Evolutionary conservation across 305 asterid genomes (phyloP), one percentile per base, ranked within the genome.

Genomic region (Withania somnifera): DNA sequence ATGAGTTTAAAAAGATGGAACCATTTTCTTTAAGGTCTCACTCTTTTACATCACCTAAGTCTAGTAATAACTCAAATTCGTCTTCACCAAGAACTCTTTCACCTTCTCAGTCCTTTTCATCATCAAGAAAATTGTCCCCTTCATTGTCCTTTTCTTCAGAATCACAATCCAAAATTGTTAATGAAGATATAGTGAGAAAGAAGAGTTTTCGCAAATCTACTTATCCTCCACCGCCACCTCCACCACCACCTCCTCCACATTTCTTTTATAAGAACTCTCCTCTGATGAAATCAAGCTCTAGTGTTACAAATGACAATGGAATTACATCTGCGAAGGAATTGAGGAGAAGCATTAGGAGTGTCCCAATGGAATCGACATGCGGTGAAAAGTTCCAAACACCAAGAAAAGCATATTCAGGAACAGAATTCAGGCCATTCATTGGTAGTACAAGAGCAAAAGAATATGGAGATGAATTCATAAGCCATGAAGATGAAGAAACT

Each of bases 201-300:
- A 92, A 82, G 82, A 81, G 50, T 11, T 57, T 73, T 22, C 24
- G 78, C 51, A 38, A 83, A 7, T 67, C 84, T 30, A 68, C 89
- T 28, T 85, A 88, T 0, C 88, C 97, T 0, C 89, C 92, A 0
- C 83, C 85, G 0, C 83, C 88, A 15, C 87, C 90, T 0, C 89
- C 91, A 0, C 94, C 92, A 0, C 92, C 91, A 0, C 95, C 94
- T 0, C 92, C 93, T 0, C 88, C 90, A 54, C 85, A 19, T 67
- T 84, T 56, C 82, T 77, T 7, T 82, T 83, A 13, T 90, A 85
- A 79, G 64, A 30, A 20, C 8, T 81, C 90, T 1, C 81, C 83
- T 4, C 42, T 85, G 57, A 67, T 54, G 83, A 91, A 86, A 75
- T 87, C 97, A 19, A 89, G 58, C 66, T 89, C 95, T 1, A 64